phyloP scores from a whole-genome alignment of 1,284 basidiomycete species.

The Cryptococcus sp. region DNA sequence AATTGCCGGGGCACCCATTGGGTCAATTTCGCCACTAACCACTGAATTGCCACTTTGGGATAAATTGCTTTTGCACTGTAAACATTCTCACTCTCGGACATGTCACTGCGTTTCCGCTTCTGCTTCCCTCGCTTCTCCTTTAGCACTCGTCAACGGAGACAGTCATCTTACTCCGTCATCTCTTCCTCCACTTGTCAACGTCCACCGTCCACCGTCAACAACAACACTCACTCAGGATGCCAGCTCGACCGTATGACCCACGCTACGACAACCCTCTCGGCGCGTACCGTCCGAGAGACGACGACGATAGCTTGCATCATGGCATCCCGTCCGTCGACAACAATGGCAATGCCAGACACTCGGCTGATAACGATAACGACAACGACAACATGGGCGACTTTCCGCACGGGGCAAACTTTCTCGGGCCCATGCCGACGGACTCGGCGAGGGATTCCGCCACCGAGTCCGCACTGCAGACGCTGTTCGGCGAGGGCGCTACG shows the following conservation, averaged over 20 bases:
- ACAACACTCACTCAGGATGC: slow-evolving; percentile 2
- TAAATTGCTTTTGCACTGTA: no score
- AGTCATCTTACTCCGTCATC: slow-evolving; percentile 1
- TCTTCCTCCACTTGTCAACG: neutral
- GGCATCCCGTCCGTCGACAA: neutral
- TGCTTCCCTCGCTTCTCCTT: neutral
- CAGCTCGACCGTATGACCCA: slow-evolving; percentile 9
- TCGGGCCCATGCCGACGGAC: slow-evolving; percentile 3
- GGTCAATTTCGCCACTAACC: no score
- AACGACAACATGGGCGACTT: neutral
- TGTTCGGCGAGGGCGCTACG: slow-evolving; percentile 14
- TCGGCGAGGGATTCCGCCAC: slow-evolving; percentile 6
- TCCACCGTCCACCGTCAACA: neutral
- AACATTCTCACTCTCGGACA: no score
- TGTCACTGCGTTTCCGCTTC: neutral
- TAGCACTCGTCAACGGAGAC: neutral
- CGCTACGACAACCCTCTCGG: slow-evolving; percentile 14
- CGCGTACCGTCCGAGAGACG: neutral
- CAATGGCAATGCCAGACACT: neutral
- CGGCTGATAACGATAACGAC: slow-evolving; percentile 1
- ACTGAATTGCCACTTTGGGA: no score
- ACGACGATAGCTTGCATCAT: neutral
- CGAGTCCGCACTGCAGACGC: slow-evolving; percentile 15
- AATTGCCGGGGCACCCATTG: no score
- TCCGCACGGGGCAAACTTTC: neutral